phyloP scores from a whole-genome alignment of 208 protist genomes.

The Novymonas esmeraldas region DNA sequence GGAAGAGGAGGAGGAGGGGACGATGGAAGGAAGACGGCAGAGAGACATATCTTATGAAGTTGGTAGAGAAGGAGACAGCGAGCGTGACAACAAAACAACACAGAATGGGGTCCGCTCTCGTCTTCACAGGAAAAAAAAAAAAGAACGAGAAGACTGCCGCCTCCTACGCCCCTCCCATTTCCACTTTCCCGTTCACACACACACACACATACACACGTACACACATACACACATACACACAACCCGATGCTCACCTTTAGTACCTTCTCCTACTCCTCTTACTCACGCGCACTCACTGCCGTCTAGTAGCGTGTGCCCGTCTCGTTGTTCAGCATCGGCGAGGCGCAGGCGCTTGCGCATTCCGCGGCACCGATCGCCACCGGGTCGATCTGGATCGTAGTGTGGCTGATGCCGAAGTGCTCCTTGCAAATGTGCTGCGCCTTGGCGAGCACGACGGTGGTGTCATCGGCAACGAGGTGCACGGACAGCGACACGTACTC shows the following conservation, averaged over 20 bases:
- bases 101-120: too few relatives aligned
- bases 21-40: too few relatives aligned
- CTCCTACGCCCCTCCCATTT: not conserved
- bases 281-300: too few relatives aligned
- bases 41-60: too few relatives aligned
- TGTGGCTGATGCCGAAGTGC: conserved; percentile 79
- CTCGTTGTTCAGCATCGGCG: conserved; percentile 5
- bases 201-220: not conserved
- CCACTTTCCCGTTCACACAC: not conserved
- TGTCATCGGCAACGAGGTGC: conserved; percentile 74
- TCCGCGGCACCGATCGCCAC: conserved; percentile 33
- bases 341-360: conserved; percentile 35
- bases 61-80: too few relatives aligned
- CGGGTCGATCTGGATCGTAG: conserved; percentile 90
- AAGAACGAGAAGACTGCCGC: too few relatives aligned
- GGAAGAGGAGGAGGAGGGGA: not conserved
- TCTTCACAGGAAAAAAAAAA: not conserved
- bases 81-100: too few relatives aligned
- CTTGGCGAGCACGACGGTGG: conserved; percentile 44
- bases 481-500: conserved; percentile 82
- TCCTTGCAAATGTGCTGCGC: conserved; percentile 62
- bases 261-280: too few relatives aligned
- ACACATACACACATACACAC: conserved; percentile 1
- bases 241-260: not conserved
- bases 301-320: conserved; percentile 3